These are phyloP conservation scores for Boletus tomentosulus DNA, from an alignment of 768 basidiomycete species.

Conservation along the genomic window DNA sequence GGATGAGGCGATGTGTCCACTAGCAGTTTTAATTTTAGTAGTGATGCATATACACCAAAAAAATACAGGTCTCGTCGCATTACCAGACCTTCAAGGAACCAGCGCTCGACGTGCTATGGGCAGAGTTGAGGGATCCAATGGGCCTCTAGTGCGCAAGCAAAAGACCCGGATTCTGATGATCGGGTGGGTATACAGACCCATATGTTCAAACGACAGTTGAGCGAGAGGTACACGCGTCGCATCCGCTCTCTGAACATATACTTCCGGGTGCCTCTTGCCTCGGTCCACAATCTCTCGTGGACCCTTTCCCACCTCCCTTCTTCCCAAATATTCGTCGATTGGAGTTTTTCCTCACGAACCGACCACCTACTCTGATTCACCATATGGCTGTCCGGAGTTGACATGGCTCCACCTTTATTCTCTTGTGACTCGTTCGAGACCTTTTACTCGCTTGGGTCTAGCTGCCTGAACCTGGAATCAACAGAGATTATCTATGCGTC, in stretches of 20 bases:
- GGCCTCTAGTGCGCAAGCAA: not conserved
- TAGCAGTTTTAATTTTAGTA: no score
- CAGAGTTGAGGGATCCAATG: not conserved
- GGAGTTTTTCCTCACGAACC: not conserved
- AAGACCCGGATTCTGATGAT: not conserved
- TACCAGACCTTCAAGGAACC: slow-evolving; percentile 2
- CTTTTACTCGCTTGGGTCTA: not conserved
- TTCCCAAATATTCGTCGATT: not conserved
- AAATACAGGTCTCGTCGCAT: not conserved
- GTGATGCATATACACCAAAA: no score
- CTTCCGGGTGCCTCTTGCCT: not conserved
- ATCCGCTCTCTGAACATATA: not conserved
- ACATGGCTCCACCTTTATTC: not conserved
- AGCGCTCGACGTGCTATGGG: not conserved
- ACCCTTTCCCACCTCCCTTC: not conserved
- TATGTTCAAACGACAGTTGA: no score
- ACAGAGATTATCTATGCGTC: not conserved
- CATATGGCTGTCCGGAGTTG: not conserved
- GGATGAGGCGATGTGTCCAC: no score
- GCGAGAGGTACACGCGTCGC: no score
- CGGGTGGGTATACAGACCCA: not conserved
- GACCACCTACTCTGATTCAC: not conserved
- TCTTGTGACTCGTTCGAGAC: not conserved
- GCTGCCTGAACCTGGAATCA: not conserved
- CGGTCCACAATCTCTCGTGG: not conserved